phyloP scores from a whole-genome alignment of 2,329 filamentous ascomycete species.

The Fusarium xylarioides region DNA sequence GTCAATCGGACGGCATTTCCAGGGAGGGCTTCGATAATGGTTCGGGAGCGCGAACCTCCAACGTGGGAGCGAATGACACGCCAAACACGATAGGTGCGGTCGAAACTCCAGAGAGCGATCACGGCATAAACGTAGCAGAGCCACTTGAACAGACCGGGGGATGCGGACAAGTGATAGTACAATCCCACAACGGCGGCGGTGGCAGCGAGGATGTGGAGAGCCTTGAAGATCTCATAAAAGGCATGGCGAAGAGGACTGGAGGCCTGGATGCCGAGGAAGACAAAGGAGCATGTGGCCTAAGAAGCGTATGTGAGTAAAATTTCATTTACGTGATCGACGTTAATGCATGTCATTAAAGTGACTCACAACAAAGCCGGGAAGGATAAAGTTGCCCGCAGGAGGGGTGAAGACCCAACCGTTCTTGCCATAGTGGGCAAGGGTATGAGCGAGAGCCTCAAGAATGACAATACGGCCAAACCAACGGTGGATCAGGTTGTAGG shows the following conservation, averaged over 20 bases:
- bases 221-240: slow-evolving; percentile 81
- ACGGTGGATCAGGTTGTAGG: slow-evolving; percentile 82
- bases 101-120: slow-evolving; percentile 72
- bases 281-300: slow-evolving; percentile 67
- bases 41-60: slow-evolving; percentile 71
- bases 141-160: slow-evolving; percentile 56
- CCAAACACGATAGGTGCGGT: slow-evolving; percentile 68
- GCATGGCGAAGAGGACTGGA: slow-evolving; percentile 77
- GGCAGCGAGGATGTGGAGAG: slow-evolving; percentile 73
- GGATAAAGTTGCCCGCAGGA: slow-evolving; percentile 56
- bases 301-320: slow-evolving; percentile 3
- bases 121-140: slow-evolving; percentile 68
- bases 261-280: slow-evolving; percentile 73
- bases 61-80: slow-evolving; percentile 73
- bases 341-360: background rate
- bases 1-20: slow-evolving; percentile 80
- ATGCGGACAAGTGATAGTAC: slow-evolving; percentile 69
- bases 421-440: slow-evolving; percentile 65
- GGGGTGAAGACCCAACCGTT: slow-evolving; percentile 57
- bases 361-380: slow-evolving; percentile 72
- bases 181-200: slow-evolving; percentile 68
- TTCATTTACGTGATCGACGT: background rate
- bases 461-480: slow-evolving; percentile 83
- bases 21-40: slow-evolving; percentile 77
- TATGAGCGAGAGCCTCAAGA: slow-evolving; percentile 74